Evolutionary conservation across 495 filamentous ascomycete species (phyloP), one percentile per base, ranked within the genome.

Genomic region (Physcia stellaris): DNA sequence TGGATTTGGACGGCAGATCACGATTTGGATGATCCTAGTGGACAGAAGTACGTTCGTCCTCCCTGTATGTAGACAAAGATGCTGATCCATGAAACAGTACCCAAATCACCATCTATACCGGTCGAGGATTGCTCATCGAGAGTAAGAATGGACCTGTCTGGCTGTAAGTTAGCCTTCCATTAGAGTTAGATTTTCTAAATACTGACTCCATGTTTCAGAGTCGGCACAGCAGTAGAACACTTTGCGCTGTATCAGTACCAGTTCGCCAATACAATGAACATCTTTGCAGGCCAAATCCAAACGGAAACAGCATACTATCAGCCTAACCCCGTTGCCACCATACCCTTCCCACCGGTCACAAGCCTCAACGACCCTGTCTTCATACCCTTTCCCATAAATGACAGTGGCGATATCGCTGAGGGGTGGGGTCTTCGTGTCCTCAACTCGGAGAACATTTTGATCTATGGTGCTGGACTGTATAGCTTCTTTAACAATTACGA

Each of bases 191-290:
- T 39, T n/a, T 23, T 4, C 4, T 16, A 3, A 16, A 6, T n/a
- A 5, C 32, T 42, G 24, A 41, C 40, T 22, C 6, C 21, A 39
- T 24, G 53, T 9, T 63, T 61, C 51, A 40, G 37, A 10, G 71
- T 73, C 31, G 85, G 83, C 33, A 87, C 83, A 0, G 68, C 68
- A 0, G 75, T 76, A 4, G 85, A 93, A 58, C 85, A 93, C 57
- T 71, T 77, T 54, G 61, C 68, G 4, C 66, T 92, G 1, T 86
- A 86, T 52, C 82, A 93, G 53, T 92, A 88, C 64, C 80, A 90
- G 42, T 62, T 90, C 45, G 59, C 65, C 35, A 70, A 68, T 32
- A 80, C 83, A 4, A 61, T 71, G 47, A 76, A 82, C 44, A 63
- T 88, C 36, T 79, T 76, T 51, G 76, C 74, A 54, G 79, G 79